Base-by-base conservation (phyloP, 1,284 basidiomycete genomes). In the Vanrija humicola region DNA sequence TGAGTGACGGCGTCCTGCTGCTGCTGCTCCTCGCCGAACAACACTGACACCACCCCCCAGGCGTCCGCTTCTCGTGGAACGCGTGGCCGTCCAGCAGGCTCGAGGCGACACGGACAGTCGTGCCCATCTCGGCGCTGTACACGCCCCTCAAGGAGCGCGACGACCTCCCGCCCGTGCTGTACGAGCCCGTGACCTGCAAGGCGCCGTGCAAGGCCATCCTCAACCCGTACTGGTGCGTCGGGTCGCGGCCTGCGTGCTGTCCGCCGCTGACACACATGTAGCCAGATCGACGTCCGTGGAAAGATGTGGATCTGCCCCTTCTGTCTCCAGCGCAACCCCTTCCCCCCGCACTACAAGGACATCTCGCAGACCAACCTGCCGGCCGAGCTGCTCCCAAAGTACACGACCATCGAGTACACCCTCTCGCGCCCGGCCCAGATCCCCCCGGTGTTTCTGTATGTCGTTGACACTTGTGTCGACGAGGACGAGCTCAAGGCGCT, bases 231-330 rank as follows among this genome's bases (percentile, higher is more conserved):
- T 97, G 93, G 92, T 92, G 65, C 59, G 82, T 73, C n/a, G 12
- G 10, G 12, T 19, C 23, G 8, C 29, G n/a, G 7, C 18, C 44
- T n/a, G n/a, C n/a, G 7, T 21, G 21, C 21, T 23, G 21, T n/a
- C 7, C 5, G 14, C 39, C 21, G 21, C 50, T 50, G 8, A 54
- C 50, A 21, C n/a, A 14, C 43, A n/a, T n/a, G 3, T 53, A 96
- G 95, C 77, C 95, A 98, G 82, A 94, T 98, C 74, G 95, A 98
- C 78, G 90, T 98, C 58, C 86, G 96, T 65, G 94, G 90, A 64
- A 98, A 98, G 79, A 85, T 98, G 54, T 98, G 95, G 95, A 98
- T 98, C 69, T 98, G 95, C 73, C 95, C 95, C 3, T 98, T 98
- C 81, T 98, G 95, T 79, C 82, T 98, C 55, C 88, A 90, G 52